A percentile compares a stretch with the other conserved stretches of the same genome.
These are phyloP conservation scores for Zygoascus biomembranicola DNA, from an alignment of 805 yeast genomes.

Conservation along the genomic window DNA sequence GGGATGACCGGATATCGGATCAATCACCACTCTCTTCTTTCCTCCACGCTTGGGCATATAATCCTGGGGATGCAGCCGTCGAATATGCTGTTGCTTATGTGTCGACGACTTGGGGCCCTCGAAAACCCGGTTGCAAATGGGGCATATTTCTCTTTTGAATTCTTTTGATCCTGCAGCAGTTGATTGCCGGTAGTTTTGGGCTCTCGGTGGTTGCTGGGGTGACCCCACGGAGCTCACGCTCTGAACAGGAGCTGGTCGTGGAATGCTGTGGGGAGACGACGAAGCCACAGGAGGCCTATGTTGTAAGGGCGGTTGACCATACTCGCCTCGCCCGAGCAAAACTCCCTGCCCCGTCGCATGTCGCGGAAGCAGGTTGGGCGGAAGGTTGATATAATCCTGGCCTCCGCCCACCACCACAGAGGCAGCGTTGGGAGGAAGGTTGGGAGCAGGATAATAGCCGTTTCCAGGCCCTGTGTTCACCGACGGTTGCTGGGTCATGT, in stretches of 20 bases:
- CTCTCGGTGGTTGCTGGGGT: conserved; percentile 1
- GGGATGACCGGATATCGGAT: conserved; percentile 1
- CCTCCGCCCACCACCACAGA: background rate
- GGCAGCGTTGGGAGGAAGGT: conserved; percentile 1
- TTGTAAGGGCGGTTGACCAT: background rate
- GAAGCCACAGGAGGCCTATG: background rate
- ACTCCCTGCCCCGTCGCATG: background rate
- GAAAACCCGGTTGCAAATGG: conserved; percentile 36
- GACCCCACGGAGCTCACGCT: background rate
- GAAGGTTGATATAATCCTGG: conserved; percentile 5
- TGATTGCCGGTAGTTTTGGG: background rate
- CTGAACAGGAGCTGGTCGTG: background rate
- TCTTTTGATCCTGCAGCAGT: conserved; percentile 2
- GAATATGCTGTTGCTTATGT: conserved; percentile 42
- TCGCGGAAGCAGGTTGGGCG: conserved; percentile 5
- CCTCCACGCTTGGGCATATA: conserved; percentile 42
- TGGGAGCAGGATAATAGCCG: conserved; percentile 1
- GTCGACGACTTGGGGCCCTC: conserved; percentile 41
- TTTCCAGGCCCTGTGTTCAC: background rate
- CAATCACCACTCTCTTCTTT: conserved; percentile 26
- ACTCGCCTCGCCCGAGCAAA: conserved; percentile 2
- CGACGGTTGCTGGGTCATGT: background rate
- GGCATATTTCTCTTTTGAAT: conserved; percentile 32
- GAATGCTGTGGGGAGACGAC: background rate
- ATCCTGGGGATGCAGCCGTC: conserved; percentile 37